Percentiles rank a stretch among this genome's conserved stretches.
These are phyloP conservation scores for Saraca asoca DNA, from an alignment of 331 rosid genomes.

Conservation along the genomic window DNA sequence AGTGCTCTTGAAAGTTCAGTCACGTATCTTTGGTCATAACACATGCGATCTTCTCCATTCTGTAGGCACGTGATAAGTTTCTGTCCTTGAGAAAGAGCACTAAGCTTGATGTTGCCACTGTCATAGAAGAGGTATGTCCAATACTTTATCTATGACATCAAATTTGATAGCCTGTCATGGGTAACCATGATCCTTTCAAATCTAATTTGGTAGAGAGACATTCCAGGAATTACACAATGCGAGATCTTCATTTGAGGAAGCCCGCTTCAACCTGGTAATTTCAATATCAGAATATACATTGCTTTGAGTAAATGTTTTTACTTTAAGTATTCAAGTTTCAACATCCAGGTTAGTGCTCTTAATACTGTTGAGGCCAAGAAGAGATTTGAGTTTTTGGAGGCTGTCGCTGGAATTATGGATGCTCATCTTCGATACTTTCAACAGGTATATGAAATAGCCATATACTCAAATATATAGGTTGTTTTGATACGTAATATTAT, in stretches of 20 bases:
- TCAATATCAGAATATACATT: slow-evolving; percentile 31
- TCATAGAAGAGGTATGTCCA: slow-evolving; percentile 61
- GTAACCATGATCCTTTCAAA: slow-evolving; percentile 48
- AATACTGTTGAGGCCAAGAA: slow-evolving; percentile 62
- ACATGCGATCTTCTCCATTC: slow-evolving; percentile 39
- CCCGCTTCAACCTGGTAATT: slow-evolving; percentile 80
- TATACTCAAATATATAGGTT: neutral
- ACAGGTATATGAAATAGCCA: slow-evolving; percentile 48
- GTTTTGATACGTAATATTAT: slow-evolving; percentile 6
- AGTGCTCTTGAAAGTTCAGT: slow-evolving; percentile 22
- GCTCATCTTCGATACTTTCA: slow-evolving; percentile 79
- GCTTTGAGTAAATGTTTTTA: slow-evolving; percentile 31
- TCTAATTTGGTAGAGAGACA: slow-evolving; percentile 64
- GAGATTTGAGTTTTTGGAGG: slow-evolving; percentile 68
- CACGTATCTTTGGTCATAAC: slow-evolving; percentile 23
- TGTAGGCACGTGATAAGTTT: slow-evolving; percentile 81
- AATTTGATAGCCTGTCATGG: slow-evolving; percentile 19
- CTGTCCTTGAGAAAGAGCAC: slow-evolving; percentile 71
- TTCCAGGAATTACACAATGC: slow-evolving; percentile 74
- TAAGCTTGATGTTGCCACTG: slow-evolving; percentile 59
- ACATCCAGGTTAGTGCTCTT: slow-evolving; percentile 57
- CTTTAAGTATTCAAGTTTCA: slow-evolving; percentile 11
- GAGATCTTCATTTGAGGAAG: slow-evolving; percentile 68
- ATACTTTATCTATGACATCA: slow-evolving; percentile 1
- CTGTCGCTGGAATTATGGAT: slow-evolving; percentile 69